phyloP scores from a whole-genome alignment of 2,329 filamentous ascomycete species.

The Ophiostoma sp. region DNA sequence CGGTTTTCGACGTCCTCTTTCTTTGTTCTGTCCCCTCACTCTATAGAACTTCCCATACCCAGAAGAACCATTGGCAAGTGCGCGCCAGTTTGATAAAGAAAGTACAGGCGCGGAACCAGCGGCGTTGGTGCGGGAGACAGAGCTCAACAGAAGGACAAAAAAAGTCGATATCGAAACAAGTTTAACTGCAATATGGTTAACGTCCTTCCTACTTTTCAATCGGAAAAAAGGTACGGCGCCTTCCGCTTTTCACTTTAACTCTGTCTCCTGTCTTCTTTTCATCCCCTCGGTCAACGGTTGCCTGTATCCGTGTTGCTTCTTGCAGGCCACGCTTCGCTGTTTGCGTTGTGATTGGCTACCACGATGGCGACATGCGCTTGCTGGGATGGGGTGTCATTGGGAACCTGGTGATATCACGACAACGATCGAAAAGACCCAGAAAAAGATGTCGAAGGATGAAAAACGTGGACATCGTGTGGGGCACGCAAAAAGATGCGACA shows the following conservation, averaged over 20 bases:
- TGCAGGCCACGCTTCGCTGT: not conserved
- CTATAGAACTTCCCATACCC: not conserved
- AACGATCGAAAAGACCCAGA: not conserved
- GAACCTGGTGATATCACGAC: slow-evolving; percentile 3
- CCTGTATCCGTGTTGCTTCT: not conserved
- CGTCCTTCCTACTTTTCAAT: not conserved
- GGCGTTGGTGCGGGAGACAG: not conserved
- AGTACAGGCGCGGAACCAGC: not conserved
- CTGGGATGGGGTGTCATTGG: not conserved
- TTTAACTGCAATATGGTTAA: not conserved
- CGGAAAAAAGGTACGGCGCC: not conserved
- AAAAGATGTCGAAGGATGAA: not conserved
- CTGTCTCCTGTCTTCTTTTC: not conserved
- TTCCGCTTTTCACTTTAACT: not conserved
- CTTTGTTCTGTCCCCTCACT: not conserved
- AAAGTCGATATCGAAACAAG: not conserved
- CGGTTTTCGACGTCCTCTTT: not conserved
- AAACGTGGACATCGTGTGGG: not conserved
- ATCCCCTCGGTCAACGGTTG: not conserved
- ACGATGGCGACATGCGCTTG: not conserved
- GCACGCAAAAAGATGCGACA: not conserved
- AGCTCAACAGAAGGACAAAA: not conserved
- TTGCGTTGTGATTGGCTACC: slow-evolving; percentile 3
- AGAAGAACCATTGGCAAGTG: not conserved
- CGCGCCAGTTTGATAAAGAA: not conserved